A percentile compares a stretch with the other conserved stretches of the same genome.
Conservation (phyloP, 2,329 filamentous ascomycete genomes). For the Myriosclerotinia scirpicola region DNA sequence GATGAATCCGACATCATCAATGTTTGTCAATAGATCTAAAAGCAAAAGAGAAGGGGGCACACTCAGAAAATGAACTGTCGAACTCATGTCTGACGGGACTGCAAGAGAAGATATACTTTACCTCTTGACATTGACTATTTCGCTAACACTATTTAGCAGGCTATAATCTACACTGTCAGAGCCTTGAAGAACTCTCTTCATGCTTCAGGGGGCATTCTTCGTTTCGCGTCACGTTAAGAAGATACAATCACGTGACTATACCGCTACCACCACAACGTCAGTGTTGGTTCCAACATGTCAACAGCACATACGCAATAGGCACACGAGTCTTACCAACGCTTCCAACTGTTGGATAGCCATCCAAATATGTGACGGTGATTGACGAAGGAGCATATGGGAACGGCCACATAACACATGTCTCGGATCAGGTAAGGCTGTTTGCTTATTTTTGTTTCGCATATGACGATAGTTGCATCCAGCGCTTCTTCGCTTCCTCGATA, state of each 20-base stretch:
- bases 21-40: neutral
- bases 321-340: neutral
- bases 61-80: neutral
- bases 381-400: neutral
- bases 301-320: neutral
- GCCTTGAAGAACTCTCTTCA: neutral
- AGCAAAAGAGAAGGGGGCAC: neutral
- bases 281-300: neutral
- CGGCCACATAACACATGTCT: conserved; percentile 14
- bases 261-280: neutral
- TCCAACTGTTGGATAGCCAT: neutral
- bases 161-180: neutral
- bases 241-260: neutral
- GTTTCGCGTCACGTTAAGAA: neutral
- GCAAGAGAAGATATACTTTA: neutral
- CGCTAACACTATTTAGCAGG: neutral
- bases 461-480: neutral
- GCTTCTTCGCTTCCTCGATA: neutral
- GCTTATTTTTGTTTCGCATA: conserved; percentile 11
- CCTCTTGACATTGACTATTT: no score
- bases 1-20: neutral
- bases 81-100: neutral
- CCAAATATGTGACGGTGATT: neutral
- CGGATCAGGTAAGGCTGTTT: conserved; percentile 13
- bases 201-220: neutral